A percentile compares a stretch with the other conserved stretches of the same genome.
Evolutionary conservation across 108 stramenopile species (phyloP).

Genomic region (Conticribra weissflogii): DNA sequence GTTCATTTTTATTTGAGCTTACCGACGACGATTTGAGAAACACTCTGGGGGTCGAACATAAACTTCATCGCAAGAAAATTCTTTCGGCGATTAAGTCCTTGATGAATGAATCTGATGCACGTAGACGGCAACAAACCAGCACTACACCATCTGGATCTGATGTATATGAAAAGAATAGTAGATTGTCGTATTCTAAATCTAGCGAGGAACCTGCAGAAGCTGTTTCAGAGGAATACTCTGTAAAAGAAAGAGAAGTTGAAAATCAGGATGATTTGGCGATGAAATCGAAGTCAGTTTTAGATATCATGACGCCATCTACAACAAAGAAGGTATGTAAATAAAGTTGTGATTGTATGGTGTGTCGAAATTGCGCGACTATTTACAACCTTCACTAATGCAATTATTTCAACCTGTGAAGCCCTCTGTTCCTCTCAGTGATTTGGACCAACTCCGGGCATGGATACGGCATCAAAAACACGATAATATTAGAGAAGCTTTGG

Average conservation of each 20-base stretch:
- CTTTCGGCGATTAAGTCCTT: conserved; percentile 62
- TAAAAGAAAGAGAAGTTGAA: conserved; percentile 12
- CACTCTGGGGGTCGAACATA: conserved; percentile 89
- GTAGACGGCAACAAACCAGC: no score
- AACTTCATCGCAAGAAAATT: conserved; percentile 92
- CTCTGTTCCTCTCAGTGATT: conserved; percentile 36
- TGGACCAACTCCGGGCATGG: conserved; percentile 48
- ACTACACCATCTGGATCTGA: no score
- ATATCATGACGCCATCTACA: conserved; percentile 46
- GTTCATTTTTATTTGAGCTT: conserved; percentile 85
- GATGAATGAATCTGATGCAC: no score
- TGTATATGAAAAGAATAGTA: no score
- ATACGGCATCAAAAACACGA: conserved; percentile 70
- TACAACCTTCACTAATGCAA: no score
- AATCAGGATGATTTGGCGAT: conserved; percentile 11
- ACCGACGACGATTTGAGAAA: conserved; percentile 88
- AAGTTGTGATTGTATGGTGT: no score
- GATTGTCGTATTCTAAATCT: no score
- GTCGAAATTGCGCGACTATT: no score
- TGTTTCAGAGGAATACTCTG: conserved; percentile 14
- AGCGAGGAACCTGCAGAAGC: no score
- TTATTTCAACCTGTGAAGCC: conserved; percentile 11
- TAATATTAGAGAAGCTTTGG: conserved; percentile 70
- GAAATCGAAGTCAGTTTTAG: conserved; percentile 39
- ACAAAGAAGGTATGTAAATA: conserved; percentile 32